Percentiles rank a stretch among this genome's conserved stretches.
Evolutionary conservation across 2,329 filamentous ascomycete genomes (phyloP).

Genomic region (Penicillium sp.): DNA sequence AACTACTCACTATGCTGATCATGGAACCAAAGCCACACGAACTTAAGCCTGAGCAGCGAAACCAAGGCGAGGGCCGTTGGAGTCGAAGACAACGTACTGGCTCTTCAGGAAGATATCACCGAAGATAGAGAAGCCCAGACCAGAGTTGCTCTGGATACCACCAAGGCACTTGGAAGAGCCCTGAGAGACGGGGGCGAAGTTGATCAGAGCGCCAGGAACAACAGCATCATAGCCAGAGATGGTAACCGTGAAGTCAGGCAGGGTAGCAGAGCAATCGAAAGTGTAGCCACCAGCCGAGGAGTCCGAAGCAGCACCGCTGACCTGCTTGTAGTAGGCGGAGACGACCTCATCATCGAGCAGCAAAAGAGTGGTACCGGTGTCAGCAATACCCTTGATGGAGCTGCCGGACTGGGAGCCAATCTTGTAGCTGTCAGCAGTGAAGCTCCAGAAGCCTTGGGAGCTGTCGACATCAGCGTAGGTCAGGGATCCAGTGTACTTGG

Average conservation of each 20-base stretch:
- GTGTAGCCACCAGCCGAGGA: constrained; percentile 55
- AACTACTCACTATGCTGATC: background rate
- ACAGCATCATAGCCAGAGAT: constrained; percentile 53
- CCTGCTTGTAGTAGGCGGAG: constrained; percentile 60
- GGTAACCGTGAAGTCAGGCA: constrained; percentile 56
- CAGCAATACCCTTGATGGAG: constrained; percentile 58
- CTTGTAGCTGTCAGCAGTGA: constrained; percentile 58
- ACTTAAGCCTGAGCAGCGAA: constrained; percentile 45
- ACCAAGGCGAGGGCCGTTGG: constrained; percentile 49
- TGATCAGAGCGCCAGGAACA: constrained; percentile 57
- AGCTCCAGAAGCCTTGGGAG: constrained; percentile 64
- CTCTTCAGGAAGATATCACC: constrained; percentile 80
- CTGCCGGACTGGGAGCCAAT: constrained; percentile 49
- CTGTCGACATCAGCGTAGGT: constrained; percentile 58
- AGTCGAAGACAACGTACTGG: constrained; percentile 72
- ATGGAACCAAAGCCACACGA: background rate
- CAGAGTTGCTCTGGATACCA: constrained; percentile 66
- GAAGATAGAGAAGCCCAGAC: constrained; percentile 67
- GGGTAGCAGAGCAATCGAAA: constrained; percentile 52
- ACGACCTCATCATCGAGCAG: constrained; percentile 58
- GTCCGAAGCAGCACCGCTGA: constrained; percentile 55
- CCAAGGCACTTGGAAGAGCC: constrained; percentile 64
- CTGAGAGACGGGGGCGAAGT: constrained; percentile 48
- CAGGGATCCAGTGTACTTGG: constrained; percentile 60
- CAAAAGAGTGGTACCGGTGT: constrained; percentile 70